A percentile compares a stretch with the other conserved stretches of the same genome.
Evolutionary conservation across 164 flowering plant genomes (phyloP).

Genomic region (Nelumbo lutea): DNA sequence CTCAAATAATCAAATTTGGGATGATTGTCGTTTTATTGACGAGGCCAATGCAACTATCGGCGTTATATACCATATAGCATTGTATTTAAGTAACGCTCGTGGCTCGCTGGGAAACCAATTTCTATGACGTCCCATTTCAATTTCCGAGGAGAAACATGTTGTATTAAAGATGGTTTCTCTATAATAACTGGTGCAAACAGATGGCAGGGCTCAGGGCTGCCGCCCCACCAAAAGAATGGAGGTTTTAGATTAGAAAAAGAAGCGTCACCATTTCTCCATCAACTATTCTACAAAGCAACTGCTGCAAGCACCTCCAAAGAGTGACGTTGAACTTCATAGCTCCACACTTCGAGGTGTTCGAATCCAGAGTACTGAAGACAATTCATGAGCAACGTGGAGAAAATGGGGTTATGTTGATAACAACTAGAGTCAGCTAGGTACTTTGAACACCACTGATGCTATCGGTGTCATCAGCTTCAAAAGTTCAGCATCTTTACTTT

Average conservation of each 20-base stretch:
- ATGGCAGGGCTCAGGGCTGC: too few relatives aligned
- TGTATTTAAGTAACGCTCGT: too few relatives aligned
- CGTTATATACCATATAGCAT: too few relatives aligned
- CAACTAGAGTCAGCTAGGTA: neutral
- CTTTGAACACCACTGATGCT: neutral
- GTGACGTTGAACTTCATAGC: neutral
- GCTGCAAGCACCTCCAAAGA: neutral
- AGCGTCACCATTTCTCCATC: neutral
- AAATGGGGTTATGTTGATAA: neutral
- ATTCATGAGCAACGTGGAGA: neutral
- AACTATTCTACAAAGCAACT: slow-evolving; percentile 6
- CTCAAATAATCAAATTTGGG: too few relatives aligned
- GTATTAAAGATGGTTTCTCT: too few relatives aligned
- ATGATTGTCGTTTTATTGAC: too few relatives aligned
- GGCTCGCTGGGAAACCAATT: too few relatives aligned
- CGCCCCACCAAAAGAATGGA: neutral
- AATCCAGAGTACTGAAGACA: neutral
- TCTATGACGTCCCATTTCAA: too few relatives aligned
- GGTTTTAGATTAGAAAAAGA: neutral
- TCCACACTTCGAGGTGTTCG: slow-evolving; percentile 2
- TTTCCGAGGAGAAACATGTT: too few relatives aligned
- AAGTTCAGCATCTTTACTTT: slow-evolving; percentile 7
- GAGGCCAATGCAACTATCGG: too few relatives aligned
- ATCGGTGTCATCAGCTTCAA: neutral
- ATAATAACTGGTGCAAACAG: too few relatives aligned